Base-by-base conservation (phyloP, 1,139 yeast genomes). In the Candida glucosophila region DNA sequence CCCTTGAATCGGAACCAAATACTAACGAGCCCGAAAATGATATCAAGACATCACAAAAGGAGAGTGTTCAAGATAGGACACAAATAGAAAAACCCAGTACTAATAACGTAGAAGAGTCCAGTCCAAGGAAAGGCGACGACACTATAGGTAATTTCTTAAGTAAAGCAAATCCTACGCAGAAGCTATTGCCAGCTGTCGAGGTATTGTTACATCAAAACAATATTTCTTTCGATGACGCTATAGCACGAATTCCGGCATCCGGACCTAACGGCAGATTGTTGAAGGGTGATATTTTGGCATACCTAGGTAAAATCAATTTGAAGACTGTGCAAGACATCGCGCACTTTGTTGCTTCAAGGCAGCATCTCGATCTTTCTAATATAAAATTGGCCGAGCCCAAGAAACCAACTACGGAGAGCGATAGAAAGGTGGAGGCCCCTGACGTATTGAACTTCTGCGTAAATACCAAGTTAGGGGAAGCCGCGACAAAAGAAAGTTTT, bases 201-300 rank as follows among this genome's bases (percentile, higher is more conserved):
- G 44, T 76, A 5, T 60, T 88, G 19, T 60, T 90, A 26, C 71
- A 68, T 24, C 62, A 65, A 31, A 67, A 83, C 44, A 53, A 67
- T 29, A 73, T 90, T 34, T 66, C 88, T 2, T 52, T 54, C 30
- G 77, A 71, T 23, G 86, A 79, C 11, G 95, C 95, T 1, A 39
- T 81, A 17, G 48, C 56, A 12, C 73, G 77, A 37, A 83, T 90
- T 39, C 64, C 71, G 18, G 93, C 96, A 5, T 68, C 95, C 1
- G 98, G 97, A 9, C 93, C 94, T 19, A 67, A 75, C 33, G 97
- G 96, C 12, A 71, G 95, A 44, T 51, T 90, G 26, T 64, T 86
- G 38, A 82, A 81, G 58, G 97, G 97, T 35, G 98, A 90, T 49
- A 85, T 88, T 2, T 67, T 88, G 39, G 92, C 94, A 1, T 76